These are phyloP conservation scores for Haplosporangium gracile DNA, from an alignment of 192 early-diverging fungal genomes.

Conservation along the genomic window DNA sequence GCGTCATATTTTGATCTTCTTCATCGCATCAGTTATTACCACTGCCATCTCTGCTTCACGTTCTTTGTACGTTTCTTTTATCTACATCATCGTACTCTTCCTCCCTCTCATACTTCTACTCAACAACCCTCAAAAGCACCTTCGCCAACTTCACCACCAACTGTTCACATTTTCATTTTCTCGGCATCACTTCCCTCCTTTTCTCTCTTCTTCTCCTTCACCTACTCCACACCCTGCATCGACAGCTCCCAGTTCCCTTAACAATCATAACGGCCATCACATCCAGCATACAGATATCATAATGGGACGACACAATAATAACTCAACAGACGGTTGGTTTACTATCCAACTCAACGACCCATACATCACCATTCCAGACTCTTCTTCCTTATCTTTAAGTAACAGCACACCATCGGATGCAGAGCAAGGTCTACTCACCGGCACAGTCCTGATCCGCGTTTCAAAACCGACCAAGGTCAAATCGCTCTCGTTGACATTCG, in stretches of 20 bases:
- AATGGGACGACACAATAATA: slow-evolving; percentile 10
- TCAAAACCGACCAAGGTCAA: slow-evolving; percentile 43
- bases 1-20: neutral
- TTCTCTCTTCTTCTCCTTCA: neutral
- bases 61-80: neutral
- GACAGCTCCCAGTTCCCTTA: neutral
- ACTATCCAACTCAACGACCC: slow-evolving; percentile 24
- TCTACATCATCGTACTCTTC: neutral
- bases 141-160: no score
- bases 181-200: neutral
- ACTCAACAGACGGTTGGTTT: slow-evolving; percentile 24
- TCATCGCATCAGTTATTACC: neutral
- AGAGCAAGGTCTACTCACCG: slow-evolving; percentile 14
- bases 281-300: neutral
- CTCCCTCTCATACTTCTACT: neutral
- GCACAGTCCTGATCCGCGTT: slow-evolving; percentile 31
- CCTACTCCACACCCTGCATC: neutral
- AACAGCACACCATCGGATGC: neutral
- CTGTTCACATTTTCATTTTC: neutral
- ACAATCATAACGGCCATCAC: neutral
- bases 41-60: neutral
- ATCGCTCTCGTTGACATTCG: slow-evolving; percentile 28
- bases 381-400: slow-evolving; percentile 1
- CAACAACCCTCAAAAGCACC: neutral
- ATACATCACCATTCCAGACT: slow-evolving; percentile 20